Percentiles rank a stretch among this genome's conserved stretches.
phyloP scores from a whole-genome alignment of 1,139 yeast species.

The Candida tropicalis region DNA sequence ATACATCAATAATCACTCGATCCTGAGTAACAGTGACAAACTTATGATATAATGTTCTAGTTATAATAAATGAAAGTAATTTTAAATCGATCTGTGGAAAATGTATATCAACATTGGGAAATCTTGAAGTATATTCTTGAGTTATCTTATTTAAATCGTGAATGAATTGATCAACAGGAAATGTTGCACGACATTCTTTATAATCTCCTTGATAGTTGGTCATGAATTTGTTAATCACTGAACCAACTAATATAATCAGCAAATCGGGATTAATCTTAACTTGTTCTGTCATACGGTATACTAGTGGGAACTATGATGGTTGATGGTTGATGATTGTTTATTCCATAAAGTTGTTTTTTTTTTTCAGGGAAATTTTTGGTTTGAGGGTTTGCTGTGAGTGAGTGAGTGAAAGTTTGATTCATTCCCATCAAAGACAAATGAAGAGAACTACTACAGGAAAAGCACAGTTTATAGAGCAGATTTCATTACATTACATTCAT shows the following conservation, averaged over 20 bases:
- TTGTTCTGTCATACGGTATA: constrained; percentile 19
- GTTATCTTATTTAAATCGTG: constrained; percentile 21
- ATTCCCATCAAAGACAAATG: too few relatives aligned
- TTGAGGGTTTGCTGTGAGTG: background rate
- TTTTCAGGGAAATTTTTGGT: background rate
- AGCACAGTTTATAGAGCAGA: too few relatives aligned
- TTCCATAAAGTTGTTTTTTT: background rate
- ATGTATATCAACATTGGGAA: constrained; percentile 16
- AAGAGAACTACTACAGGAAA: too few relatives aligned
- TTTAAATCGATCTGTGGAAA: constrained; percentile 18
- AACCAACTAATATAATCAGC: constrained; percentile 29
- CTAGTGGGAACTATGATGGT: too few relatives aligned
- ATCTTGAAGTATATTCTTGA: constrained; percentile 19
- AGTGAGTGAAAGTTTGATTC: too few relatives aligned
- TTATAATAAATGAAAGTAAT: constrained; percentile 16
- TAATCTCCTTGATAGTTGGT: constrained; percentile 19
- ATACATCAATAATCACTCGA: constrained; percentile 20
- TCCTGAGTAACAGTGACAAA: constrained; percentile 23
- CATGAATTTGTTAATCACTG: constrained; percentile 31
- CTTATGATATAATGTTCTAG: constrained; percentile 18
- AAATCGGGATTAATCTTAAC: constrained; percentile 19
- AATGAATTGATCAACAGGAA: constrained; percentile 23
- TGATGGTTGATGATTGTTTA: background rate
- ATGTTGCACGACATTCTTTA: constrained; percentile 17
- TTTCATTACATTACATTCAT: too few relatives aligned